Percentiles rank a stretch among this genome's conserved stretches.
Conservation (phyloP, 371 early-diverging fungal genomes). For the Pancytospora epiphaga region DNA sequence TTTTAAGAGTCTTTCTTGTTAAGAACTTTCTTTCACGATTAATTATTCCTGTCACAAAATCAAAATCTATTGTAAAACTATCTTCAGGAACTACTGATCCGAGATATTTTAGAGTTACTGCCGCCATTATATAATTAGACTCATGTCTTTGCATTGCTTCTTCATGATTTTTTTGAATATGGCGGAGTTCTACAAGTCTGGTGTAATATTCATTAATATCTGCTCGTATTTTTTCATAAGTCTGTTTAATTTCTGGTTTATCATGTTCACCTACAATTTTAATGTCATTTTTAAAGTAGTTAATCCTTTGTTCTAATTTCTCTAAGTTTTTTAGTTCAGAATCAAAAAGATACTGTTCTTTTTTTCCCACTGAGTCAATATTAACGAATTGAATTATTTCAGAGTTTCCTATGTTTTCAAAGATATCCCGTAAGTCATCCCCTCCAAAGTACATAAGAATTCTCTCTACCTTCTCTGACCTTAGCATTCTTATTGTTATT, state of each 20-base stretch:
- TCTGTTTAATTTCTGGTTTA: conserved; percentile 19
- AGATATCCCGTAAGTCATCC: conserved; percentile 42
- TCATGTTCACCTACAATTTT: conserved; percentile 8
- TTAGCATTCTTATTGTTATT: too few relatives aligned
- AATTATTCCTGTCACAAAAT: conserved; percentile 57
- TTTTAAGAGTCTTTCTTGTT: conserved; percentile 50
- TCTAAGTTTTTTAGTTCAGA: conserved; percentile 47
- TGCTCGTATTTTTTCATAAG: conserved; percentile 15
- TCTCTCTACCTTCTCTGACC: conserved; percentile 56
- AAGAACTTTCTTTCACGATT: conserved; percentile 49
- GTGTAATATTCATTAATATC: conserved; percentile 54
- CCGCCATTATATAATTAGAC: conserved; percentile 54
- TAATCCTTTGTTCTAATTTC: conserved; percentile 41
- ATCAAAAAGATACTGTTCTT: conserved; percentile 33
- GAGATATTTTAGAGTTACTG: conserved; percentile 45
- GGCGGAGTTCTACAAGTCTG: conserved; percentile 45
- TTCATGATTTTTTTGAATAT: conserved; percentile 46
- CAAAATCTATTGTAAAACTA: conserved; percentile 33
- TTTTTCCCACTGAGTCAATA: conserved; percentile 25
- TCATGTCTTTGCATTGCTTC: conserved; percentile 20
- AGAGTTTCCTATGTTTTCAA: conserved; percentile 52
- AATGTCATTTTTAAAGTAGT: conserved; percentile 39
- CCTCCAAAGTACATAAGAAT: conserved; percentile 54
- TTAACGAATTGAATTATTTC: conserved; percentile 52
- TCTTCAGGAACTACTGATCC: conserved; percentile 20